Conservation (phyloP, 202 grass and related monocot genomes). For the Schoenoplectus triqueter region DNA sequence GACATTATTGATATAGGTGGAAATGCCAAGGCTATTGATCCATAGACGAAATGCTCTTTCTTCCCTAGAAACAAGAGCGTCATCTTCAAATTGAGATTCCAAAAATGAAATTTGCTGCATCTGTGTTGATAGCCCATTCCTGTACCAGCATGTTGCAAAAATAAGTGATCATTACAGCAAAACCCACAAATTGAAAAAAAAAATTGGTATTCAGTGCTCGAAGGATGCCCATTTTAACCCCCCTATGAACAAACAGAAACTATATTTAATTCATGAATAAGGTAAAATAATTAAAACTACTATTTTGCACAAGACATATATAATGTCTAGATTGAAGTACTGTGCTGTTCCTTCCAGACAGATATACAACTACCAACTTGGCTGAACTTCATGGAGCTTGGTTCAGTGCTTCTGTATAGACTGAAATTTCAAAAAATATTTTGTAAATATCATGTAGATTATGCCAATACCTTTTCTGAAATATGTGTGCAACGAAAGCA, state of each 20-base stretch:
- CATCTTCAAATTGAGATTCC: conserved; percentile 78
- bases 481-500: conserved; percentile 96
- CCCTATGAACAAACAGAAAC: conserved; percentile 21
- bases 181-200: not conserved
- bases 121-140: conserved; percentile 91
- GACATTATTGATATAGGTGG: conserved; percentile 87
- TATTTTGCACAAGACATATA: not conserved
- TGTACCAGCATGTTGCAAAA: conserved; percentile 45
- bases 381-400: not conserved
- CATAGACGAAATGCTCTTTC: conserved; percentile 89
- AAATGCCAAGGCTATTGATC: conserved; percentile 98
- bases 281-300: not conserved
- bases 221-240: not conserved
- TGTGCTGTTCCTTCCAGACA: not conserved
- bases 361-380: not conserved
- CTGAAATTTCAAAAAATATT: not conserved
- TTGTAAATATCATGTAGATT: not conserved
- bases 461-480: conserved; percentile 80
- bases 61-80: conserved; percentile 89
- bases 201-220: not conserved
- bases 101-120: conserved; percentile 84
- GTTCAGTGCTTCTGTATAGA: conserved; percentile 6
- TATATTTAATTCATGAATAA: not conserved
- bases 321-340: not conserved
- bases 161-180: not conserved